phyloP scores from a whole-genome alignment of 345 rosid species.

The Noccaea caerulescens region DNA sequence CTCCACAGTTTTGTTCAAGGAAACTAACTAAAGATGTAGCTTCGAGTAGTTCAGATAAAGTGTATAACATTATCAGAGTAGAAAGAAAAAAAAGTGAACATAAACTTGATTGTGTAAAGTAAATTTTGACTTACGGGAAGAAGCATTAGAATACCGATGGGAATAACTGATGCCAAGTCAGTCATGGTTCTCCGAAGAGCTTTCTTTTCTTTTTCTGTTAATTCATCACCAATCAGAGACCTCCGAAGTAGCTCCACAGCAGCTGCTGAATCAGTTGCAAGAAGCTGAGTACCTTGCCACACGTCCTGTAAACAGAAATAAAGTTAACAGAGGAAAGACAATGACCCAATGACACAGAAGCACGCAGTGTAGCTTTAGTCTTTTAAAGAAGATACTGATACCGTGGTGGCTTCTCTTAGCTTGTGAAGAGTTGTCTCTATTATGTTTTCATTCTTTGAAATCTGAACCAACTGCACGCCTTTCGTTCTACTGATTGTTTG shows the following conservation, averaged over 20 bases:
- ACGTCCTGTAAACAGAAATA: slow-evolving; percentile 64
- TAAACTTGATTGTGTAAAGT: slow-evolving; percentile 10
- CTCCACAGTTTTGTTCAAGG: slow-evolving; percentile 20
- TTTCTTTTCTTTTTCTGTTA: slow-evolving; percentile 81
- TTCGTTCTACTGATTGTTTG: slow-evolving; percentile 44
- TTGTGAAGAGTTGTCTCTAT: slow-evolving; percentile 76
- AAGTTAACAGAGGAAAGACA: slow-evolving; percentile 23
- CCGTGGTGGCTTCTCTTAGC: slow-evolving; percentile 86
- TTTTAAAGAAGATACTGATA: slow-evolving; percentile 45
- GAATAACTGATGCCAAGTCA: slow-evolving; percentile 95
- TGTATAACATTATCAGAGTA: slow-evolving; percentile 7
- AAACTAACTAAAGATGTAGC: slow-evolving; percentile 21
- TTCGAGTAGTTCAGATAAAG: slow-evolving; percentile 1
- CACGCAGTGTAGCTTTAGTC: not conserved
- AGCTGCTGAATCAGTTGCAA: slow-evolving; percentile 88
- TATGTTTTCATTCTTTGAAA: slow-evolving; percentile 62
- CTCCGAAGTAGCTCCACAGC: slow-evolving; percentile 73
- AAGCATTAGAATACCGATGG: slow-evolving; percentile 94
- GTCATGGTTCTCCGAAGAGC: slow-evolving; percentile 84
- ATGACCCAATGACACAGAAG: slow-evolving; percentile 10
- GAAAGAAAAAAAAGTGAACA: slow-evolving; percentile 1
- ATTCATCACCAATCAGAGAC: slow-evolving; percentile 80
- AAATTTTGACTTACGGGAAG: slow-evolving; percentile 78
- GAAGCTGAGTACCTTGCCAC: slow-evolving; percentile 98
- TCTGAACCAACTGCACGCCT: slow-evolving; percentile 52